phyloP scores from a whole-genome alignment of 495 filamentous ascomycete species.

The Xylaria palmicola region DNA sequence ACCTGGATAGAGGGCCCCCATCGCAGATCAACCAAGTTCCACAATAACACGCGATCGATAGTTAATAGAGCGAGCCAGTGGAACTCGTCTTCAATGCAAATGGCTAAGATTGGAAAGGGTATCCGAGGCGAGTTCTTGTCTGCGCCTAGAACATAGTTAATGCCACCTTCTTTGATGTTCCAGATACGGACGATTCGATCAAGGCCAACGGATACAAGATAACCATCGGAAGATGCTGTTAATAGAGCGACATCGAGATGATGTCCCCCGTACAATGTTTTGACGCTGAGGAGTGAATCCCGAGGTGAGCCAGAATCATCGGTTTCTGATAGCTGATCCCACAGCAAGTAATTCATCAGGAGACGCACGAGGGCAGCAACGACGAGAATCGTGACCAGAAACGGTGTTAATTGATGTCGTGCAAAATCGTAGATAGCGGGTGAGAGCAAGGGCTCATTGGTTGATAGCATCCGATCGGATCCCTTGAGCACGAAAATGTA shows the following conservation, averaged over 20 bases:
- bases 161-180: slow-evolving; percentile 48
- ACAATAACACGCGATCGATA: slow-evolving; percentile 53
- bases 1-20: slow-evolving; percentile 50
- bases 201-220: slow-evolving; percentile 64
- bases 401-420: slow-evolving; percentile 55
- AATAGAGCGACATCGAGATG: slow-evolving; percentile 63
- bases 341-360: slow-evolving; percentile 66
- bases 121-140: slow-evolving; percentile 32
- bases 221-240: slow-evolving; percentile 53
- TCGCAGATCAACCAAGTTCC: slow-evolving; percentile 52
- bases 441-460: slow-evolving; percentile 41
- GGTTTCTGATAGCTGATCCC: slow-evolving; percentile 45
- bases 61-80: slow-evolving; percentile 65
- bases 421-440: slow-evolving; percentile 58
- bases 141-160: slow-evolving; percentile 39
- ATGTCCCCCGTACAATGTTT: slow-evolving; percentile 59
- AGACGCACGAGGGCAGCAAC: slow-evolving; percentile 56
- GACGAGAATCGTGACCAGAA: slow-evolving; percentile 53
- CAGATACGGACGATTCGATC: slow-evolving; percentile 63
- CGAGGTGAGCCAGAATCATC: slow-evolving; percentile 35
- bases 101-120: slow-evolving; percentile 57
- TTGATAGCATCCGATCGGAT: slow-evolving; percentile 54
- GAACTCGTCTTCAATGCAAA: slow-evolving; percentile 58
- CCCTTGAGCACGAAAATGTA: slow-evolving; percentile 65
- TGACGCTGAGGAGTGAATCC: slow-evolving; percentile 54